phyloP scores from a whole-genome alignment of 768 basidiomycete species.

The Pleurotus djamor region DNA sequence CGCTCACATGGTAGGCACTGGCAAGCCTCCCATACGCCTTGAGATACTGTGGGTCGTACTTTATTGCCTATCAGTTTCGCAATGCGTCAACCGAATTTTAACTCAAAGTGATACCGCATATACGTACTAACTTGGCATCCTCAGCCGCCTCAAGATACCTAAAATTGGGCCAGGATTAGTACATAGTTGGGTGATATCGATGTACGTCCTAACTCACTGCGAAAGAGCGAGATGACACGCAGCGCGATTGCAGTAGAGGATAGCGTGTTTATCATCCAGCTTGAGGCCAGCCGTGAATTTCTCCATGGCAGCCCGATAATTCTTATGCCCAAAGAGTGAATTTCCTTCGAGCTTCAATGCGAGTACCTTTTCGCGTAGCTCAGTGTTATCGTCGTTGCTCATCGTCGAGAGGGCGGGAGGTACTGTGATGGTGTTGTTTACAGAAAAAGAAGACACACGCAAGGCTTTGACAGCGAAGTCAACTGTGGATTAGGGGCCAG shows the following conservation, averaged over 20 bases:
- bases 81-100: background rate
- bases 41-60: constrained; percentile 34
- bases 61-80: constrained; percentile 25
- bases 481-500: background rate
- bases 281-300: constrained; percentile 13
- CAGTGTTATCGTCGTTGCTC: background rate
- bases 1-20: constrained; percentile 25
- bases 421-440: background rate
- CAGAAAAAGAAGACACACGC: background rate
- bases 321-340: constrained; percentile 14
- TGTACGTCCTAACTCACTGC: background rate
- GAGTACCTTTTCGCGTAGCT: background rate
- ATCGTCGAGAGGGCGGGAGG: background rate
- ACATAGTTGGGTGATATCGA: too few species aligned
- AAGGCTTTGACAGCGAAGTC: background rate
- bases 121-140: constrained; percentile 26
- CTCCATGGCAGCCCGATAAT: constrained; percentile 8
- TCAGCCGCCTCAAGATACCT: constrained; percentile 28
- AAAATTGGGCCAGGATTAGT: background rate
- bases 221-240: constrained; percentile 14
- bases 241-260: constrained; percentile 17
- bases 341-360: constrained; percentile 18
- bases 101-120: background rate
- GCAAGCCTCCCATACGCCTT: constrained; percentile 44
- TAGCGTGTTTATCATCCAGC: constrained; percentile 13